phyloP scores from a whole-genome alignment of 2,329 filamentous ascomycete species.

The Aspergillus novofumigatus region DNA sequence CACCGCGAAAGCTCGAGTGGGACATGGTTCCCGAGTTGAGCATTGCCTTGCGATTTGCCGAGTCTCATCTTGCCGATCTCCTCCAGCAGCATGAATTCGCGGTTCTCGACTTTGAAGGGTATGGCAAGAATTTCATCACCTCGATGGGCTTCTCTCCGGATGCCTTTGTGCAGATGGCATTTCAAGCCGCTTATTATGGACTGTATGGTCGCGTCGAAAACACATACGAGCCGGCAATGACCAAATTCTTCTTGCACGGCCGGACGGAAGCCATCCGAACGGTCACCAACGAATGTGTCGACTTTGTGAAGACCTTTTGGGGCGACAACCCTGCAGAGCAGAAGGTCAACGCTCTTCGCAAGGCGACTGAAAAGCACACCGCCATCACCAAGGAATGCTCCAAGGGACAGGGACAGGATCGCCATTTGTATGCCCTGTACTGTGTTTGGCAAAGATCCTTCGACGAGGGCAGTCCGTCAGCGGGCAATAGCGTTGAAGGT shows the following conservation, averaged over 20 bases:
- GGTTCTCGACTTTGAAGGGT: slow-evolving; percentile 80
- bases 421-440: slow-evolving; percentile 90
- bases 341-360: slow-evolving; percentile 81
- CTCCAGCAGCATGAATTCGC: slow-evolving; percentile 97
- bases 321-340: slow-evolving; percentile 75
- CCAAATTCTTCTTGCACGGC: slow-evolving; percentile 87
- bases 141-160: slow-evolving; percentile 96
- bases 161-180: slow-evolving; percentile 98
- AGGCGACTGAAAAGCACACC: slow-evolving; percentile 79
- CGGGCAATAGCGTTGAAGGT: slow-evolving; percentile 45
- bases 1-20: slow-evolving; percentile 95
- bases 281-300: slow-evolving; percentile 75
- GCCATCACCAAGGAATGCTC: slow-evolving; percentile 76
- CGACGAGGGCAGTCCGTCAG: slow-evolving; percentile 62
- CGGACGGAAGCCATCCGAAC: slow-evolving; percentile 90
- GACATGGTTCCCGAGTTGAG: slow-evolving; percentile 90
- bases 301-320: slow-evolving; percentile 94
- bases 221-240: slow-evolving; percentile 98
- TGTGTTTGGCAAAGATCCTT: slow-evolving; percentile 90
- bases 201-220: slow-evolving; percentile 91
- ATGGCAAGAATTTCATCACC: slow-evolving; percentile 97
- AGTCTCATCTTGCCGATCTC: slow-evolving; percentile 87
- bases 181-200: slow-evolving; percentile 96
- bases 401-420: slow-evolving; percentile 85
- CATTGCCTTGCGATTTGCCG: slow-evolving; percentile 89